Evolutionary conservation across 257 asterid genomes (phyloP).

Genomic region (Scutellaria galericulata): DNA sequence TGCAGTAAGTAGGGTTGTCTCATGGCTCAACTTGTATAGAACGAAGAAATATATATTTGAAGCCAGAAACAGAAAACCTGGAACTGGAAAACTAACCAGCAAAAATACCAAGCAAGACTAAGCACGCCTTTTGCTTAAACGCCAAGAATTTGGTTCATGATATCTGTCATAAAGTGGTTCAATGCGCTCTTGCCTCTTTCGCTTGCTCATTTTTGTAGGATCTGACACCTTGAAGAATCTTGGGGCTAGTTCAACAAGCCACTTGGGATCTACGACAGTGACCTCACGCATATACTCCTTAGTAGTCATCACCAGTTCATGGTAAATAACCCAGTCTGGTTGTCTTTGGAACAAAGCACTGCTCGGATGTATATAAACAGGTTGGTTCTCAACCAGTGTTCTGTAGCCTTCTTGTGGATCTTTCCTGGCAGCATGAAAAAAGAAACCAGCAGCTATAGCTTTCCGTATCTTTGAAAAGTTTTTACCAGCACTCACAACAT

Average conservation of each 20-base stretch:
- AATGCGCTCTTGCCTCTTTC: slow-evolving; percentile 95
- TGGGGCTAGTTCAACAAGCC: slow-evolving; percentile 98
- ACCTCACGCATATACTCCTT: slow-evolving; percentile 99
- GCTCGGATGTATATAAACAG: slow-evolving; percentile 96
- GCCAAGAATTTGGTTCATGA: slow-evolving; percentile 96
- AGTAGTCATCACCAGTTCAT: slow-evolving; percentile 92
- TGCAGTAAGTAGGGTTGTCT: slow-evolving; percentile 8
- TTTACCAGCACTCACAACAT: slow-evolving; percentile 84
- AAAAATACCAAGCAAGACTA: slow-evolving; percentile 36
- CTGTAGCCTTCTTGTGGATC: slow-evolving; percentile 94
- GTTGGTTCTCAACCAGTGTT: slow-evolving; percentile 87
- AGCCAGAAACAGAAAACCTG: slow-evolving; percentile 11
- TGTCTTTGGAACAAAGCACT: slow-evolving; percentile 91
- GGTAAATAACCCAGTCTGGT: slow-evolving; percentile 97
- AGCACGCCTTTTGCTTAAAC: slow-evolving; percentile 94
- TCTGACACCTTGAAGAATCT: slow-evolving; percentile 87
- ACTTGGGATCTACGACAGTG: slow-evolving; percentile 85
- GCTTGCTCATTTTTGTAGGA: slow-evolving; percentile 95
- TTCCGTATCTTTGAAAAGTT: slow-evolving; percentile 80
- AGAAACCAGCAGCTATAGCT: slow-evolving; percentile 95
- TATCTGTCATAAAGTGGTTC: slow-evolving; percentile 94
- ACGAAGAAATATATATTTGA: slow-evolving; percentile 27
- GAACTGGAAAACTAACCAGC: slow-evolving; percentile 35
- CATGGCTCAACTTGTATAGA: slow-evolving; percentile 14
- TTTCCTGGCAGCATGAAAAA: slow-evolving; percentile 87